A percentile compares a stretch with the other conserved stretches of the same genome.
Evolutionary conservation across 2,329 filamentous ascomycete species (phyloP).

Genomic region (Didymella pomorum): DNA sequence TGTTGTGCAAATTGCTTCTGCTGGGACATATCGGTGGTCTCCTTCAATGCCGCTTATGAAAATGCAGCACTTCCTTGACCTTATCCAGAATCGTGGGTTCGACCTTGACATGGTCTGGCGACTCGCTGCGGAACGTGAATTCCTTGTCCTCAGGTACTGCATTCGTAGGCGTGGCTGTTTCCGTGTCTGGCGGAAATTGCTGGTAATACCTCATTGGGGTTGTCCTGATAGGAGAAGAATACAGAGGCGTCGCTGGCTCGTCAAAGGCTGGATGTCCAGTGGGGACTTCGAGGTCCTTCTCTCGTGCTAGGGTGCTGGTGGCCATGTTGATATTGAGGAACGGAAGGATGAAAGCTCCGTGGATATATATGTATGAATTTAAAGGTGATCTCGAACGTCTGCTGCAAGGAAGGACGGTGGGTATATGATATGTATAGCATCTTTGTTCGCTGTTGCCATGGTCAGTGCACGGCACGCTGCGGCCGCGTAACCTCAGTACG

Average conservation of each 20-base stretch:
- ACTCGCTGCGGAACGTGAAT: not conserved
- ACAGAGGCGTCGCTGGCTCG: not conserved
- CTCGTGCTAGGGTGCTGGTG: not conserved
- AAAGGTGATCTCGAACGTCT: too few relatives aligned
- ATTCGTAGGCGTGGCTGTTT: not conserved
- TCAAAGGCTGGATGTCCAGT: not conserved
- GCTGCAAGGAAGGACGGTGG: too few relatives aligned
- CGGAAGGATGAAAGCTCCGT: too few relatives aligned
- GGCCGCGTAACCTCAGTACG: too few relatives aligned
- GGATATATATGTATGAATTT: too few relatives aligned
- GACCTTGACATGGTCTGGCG: not conserved
- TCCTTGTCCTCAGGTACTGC: not conserved
- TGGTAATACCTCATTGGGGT: not conserved
- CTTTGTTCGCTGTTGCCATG: not conserved
- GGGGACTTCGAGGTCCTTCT: not conserved
- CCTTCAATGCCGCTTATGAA: not conserved
- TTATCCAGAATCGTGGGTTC: slow-evolving; percentile 3
- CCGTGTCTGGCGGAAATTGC: not conserved
- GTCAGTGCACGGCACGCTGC: not conserved
- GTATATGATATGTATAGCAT: not conserved
- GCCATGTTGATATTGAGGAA: too few relatives aligned
- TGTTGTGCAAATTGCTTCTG: too few relatives aligned
- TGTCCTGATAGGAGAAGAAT: not conserved
- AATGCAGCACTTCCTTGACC: not conserved
- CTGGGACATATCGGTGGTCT: too few relatives aligned